Percentiles rank a stretch among this genome's conserved stretches.
These are phyloP conservation scores for Phytophthora constricta DNA, from an alignment of 352 stramenopile genomes.

Conservation along the genomic window DNA sequence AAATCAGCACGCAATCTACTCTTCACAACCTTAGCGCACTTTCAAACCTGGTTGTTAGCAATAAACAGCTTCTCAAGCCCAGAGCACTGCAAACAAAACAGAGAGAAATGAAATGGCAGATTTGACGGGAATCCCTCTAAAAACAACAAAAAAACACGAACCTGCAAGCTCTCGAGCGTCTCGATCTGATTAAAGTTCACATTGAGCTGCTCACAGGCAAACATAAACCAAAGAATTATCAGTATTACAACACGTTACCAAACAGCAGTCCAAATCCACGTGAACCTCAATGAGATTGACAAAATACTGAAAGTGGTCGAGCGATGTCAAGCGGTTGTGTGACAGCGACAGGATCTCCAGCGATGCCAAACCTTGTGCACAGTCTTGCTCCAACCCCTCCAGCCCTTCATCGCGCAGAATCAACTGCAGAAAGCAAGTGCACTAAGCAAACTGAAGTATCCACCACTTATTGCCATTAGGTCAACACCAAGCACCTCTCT, in stretches of 20 bases:
- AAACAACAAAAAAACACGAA: slow-evolving; percentile 9
- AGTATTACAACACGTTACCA: neutral
- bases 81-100: slow-evolving; percentile 42
- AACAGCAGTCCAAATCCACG: no score
- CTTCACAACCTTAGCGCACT: neutral
- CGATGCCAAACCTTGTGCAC: slow-evolving; percentile 59
- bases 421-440: slow-evolving; percentile 54
- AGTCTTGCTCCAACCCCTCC: slow-evolving; percentile 51
- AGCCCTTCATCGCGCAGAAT: slow-evolving; percentile 77
- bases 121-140: neutral
- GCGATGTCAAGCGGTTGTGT: slow-evolving; percentile 70
- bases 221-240: neutral
- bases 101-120: neutral
- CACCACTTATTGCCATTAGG: no score
- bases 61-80: slow-evolving; percentile 72
- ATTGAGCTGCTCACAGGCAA: slow-evolving; percentile 50
- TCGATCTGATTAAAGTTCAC: slow-evolving; percentile 74
- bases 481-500: no score
- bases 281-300: slow-evolving; percentile 81
- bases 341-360: slow-evolving; percentile 86
- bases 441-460: no score
- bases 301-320: slow-evolving; percentile 73
- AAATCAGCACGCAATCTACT: neutral
- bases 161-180: slow-evolving; percentile 57
- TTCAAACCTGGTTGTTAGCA: slow-evolving; percentile 58